Evolutionary conservation across 495 filamentous ascomycete species (phyloP).

Genomic region (Jackrogersella minutella): DNA sequence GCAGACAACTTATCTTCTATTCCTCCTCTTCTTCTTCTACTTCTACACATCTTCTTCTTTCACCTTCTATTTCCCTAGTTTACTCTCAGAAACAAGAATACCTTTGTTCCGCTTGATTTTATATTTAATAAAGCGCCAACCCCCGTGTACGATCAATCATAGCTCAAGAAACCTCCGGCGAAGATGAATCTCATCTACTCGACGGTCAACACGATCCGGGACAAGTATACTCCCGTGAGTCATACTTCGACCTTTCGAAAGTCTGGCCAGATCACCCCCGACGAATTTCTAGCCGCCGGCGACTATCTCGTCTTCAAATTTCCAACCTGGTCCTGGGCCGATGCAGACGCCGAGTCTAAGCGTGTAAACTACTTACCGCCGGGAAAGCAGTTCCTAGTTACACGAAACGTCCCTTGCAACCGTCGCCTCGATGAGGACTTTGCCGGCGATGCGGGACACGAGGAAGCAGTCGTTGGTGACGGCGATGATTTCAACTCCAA

Average conservation of each 20-base stretch:
- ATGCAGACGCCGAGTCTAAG: slow-evolving; percentile 78
- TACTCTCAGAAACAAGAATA: background rate
- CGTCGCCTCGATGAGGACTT: slow-evolving; percentile 92
- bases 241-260: slow-evolving; percentile 92
- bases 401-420: slow-evolving; percentile 91
- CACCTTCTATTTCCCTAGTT: background rate
- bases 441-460: slow-evolving; percentile 82
- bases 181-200: slow-evolving; percentile 74
- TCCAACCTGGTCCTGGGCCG: slow-evolving; percentile 97
- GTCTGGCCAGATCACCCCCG: slow-evolving; percentile 94
- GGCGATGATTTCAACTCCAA: slow-evolving; percentile 67
- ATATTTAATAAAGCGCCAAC: background rate
- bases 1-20: background rate
- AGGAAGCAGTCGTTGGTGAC: slow-evolving; percentile 84
- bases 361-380: slow-evolving; percentile 83
- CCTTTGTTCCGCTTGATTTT: background rate
- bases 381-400: slow-evolving; percentile 95
- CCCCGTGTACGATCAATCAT: background rate
- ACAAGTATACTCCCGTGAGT: slow-evolving; percentile 85
- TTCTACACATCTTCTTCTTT: background rate
- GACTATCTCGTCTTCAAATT: slow-evolving; percentile 99
- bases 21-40: background rate
- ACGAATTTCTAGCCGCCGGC: slow-evolving; percentile 94
- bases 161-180: background rate
- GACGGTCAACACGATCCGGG: slow-evolving; percentile 83